Conservation (phyloP, 257 asterid genomes). For the Solanum infundibuliforme region DNA sequence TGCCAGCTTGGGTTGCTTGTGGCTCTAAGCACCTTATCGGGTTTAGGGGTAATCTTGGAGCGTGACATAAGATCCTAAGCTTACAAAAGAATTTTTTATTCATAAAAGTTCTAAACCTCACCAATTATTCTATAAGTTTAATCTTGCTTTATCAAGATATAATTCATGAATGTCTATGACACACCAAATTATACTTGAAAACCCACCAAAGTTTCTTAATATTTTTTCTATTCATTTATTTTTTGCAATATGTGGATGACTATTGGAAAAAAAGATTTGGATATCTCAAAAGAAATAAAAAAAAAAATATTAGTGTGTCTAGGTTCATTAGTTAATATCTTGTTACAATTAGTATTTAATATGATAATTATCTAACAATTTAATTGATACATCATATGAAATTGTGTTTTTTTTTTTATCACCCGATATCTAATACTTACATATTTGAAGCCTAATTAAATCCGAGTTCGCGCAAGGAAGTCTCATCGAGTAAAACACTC, state of each 20-base stretch:
- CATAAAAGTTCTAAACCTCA: background rate
- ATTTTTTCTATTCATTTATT: background rate
- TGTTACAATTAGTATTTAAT: no score
- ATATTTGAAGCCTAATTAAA: no score
- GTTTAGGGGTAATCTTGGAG: no score
- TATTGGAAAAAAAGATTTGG: background rate
- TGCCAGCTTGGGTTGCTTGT: background rate
- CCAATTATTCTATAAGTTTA: background rate
- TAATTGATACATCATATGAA: background rate
- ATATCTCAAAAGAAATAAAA: background rate
- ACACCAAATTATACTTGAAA: background rate
- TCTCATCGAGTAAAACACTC: background rate
- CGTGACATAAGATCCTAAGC: background rate
- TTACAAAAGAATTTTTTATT: no score
- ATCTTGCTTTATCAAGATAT: background rate
- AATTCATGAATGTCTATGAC: background rate
- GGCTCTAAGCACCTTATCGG: background rate
- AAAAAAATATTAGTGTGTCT: background rate
- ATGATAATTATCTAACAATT: background rate
- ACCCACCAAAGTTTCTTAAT: background rate
- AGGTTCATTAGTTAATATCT: background rate
- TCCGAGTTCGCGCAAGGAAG: rapidly evolving
- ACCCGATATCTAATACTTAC: background rate
- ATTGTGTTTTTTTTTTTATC: no score
- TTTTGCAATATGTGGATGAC: background rate